Evolutionary conservation across 441 rosid genomes (phyloP), one percentile per base, ranked within the genome.

Genomic region (Kokia cookei): DNA sequence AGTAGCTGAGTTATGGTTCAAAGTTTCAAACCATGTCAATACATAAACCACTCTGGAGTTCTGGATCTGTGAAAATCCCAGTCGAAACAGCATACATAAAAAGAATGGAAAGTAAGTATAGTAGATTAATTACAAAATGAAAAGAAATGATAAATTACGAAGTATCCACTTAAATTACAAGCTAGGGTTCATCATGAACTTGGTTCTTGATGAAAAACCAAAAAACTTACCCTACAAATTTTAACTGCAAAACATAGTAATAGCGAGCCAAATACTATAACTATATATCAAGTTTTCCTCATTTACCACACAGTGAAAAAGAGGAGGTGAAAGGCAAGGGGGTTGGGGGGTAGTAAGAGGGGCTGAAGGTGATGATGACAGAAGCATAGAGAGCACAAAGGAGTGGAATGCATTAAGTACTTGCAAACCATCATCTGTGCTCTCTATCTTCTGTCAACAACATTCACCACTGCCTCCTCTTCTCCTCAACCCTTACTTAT

Each of bases 331-430:
- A 32, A 15, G 43, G 27, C 4, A 17, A 24, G 40, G 11, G n/a
- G 63, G 69, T 2, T 47, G 54, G 51, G 27, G 10, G 40, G 40
- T 37, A 37, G 40, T 65, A 64, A 57, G 82, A 71, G 73, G 80
- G 77, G 77, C 75, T 58, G 69, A 70, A 76, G 87, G 81, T 79
- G 88, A 86, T 91, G 98, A 87, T 91, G 98, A 87, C 97, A 93
- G 97, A 93, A 91, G 96, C 79, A 85, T 87, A 89, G 87, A 87
- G 92, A 89, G 93, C 94, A 91, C 94, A 85, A 86, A 93, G 86
- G 93, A 89, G 79, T 68, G 87, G 87, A 73, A 84, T 87, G 89
- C 92, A 78, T 50, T 13, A 43, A 9, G 2, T 22, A 70, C 9
- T 40, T 37, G 50, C 53, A 70, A 5, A 37, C 29, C 63, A 63